These are phyloP conservation scores for Scheffersomyces insectosa DNA, from an alignment of 1,139 yeast genomes.

Conservation along the genomic window DNA sequence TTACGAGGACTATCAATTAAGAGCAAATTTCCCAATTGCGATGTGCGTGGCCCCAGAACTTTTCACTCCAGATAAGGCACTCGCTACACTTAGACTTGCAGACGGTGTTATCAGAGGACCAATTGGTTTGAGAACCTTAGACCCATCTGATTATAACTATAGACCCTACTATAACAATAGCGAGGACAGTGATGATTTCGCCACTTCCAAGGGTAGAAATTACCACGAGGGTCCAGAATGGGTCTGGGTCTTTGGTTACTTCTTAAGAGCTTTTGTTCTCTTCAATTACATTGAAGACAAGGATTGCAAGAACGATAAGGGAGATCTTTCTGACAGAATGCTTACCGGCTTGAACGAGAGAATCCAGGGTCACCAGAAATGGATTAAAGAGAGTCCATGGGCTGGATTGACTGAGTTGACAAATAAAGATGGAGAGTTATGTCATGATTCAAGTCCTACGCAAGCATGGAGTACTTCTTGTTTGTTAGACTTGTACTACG, in stretches of 20 bases:
- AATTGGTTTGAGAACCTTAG: constrained; percentile 87
- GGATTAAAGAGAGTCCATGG: constrained; percentile 82
- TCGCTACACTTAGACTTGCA: constrained; percentile 65
- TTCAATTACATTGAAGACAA: constrained; percentile 47
- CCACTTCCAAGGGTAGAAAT: constrained; percentile 92
- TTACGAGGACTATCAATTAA: constrained; percentile 88
- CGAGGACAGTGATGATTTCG: constrained; percentile 81
- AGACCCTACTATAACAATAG: constrained; percentile 85
- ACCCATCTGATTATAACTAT: constrained; percentile 89
- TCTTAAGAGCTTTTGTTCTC: constrained; percentile 69
- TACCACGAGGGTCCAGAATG: constrained; percentile 99
- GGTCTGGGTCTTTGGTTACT: constrained; percentile 92
- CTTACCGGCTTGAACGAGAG: constrained; percentile 50
- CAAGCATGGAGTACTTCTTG: constrained; percentile 97
- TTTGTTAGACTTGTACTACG: constrained; percentile 75
- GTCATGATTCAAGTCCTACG: constrained; percentile 88
- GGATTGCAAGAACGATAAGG: constrained; percentile 30
- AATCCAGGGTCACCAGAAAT: constrained; percentile 61
- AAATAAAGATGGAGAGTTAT: constrained; percentile 78
- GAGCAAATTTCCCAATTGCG: constrained; percentile 92
- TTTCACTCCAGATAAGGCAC: constrained; percentile 62
- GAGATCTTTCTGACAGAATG: constrained; percentile 8
- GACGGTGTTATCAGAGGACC: constrained; percentile 82
- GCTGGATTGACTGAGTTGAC: constrained; percentile 93
- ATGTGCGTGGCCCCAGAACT: constrained; percentile 93